Evolutionary conservation across 805 yeast species (phyloP).

Genomic region (Wickerhamomyces sydowiorum): DNA sequence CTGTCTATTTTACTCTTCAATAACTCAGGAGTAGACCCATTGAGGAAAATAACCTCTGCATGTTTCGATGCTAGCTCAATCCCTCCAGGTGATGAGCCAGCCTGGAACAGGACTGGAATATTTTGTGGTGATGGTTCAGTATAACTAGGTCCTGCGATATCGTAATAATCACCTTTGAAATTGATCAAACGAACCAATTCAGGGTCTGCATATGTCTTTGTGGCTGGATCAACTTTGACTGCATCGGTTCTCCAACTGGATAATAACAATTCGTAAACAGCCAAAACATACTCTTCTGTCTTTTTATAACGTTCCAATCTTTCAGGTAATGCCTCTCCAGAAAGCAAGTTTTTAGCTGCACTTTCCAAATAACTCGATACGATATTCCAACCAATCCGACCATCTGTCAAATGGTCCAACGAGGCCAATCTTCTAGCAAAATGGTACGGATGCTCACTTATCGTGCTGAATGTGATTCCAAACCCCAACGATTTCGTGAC

Average conservation of each 20-base stretch:
- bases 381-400: constrained; percentile 39
- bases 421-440: constrained; percentile 34
- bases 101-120: constrained; percentile 38
- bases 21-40: constrained; percentile 28
- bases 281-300: constrained; percentile 34
- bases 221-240: constrained; percentile 8
- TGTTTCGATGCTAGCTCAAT: constrained; percentile 36
- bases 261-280: constrained; percentile 29
- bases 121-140: constrained; percentile 39
- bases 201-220: constrained; percentile 28
- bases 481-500: constrained; percentile 31
- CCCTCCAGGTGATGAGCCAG: constrained; percentile 38
- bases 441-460: constrained; percentile 34
- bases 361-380: constrained; percentile 34
- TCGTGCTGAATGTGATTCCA: constrained; percentile 34
- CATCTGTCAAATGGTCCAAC: constrained; percentile 34
- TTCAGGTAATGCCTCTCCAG: constrained; percentile 27
- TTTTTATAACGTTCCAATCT: constrained; percentile 31
- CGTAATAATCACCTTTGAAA: constrained; percentile 33
- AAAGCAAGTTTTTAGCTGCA: constrained; percentile 31
- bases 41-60: constrained; percentile 38
- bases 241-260: constrained; percentile 34
- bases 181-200: constrained; percentile 30
- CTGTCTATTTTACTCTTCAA: constrained; percentile 25
- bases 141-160: constrained; percentile 35